Conservation (phyloP, 164 flowering plant species). For the Litsea cubeba region DNA sequence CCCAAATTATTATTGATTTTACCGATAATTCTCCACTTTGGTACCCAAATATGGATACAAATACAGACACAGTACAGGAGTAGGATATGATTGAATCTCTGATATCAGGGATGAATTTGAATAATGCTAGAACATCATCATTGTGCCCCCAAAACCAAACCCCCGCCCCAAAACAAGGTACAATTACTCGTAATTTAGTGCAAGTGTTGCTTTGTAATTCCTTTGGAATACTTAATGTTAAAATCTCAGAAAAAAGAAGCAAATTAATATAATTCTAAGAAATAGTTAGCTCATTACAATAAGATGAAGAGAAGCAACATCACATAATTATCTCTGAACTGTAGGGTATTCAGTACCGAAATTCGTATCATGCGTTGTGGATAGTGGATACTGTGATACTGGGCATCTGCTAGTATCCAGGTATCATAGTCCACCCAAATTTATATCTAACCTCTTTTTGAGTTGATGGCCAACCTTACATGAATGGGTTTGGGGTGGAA, state of each 20-base stretch:
- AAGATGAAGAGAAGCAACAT: background rate
- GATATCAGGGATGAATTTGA: too few species aligned
- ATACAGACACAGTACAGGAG: too few species aligned
- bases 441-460: background rate
- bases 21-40: too few species aligned
- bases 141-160: too few species aligned
- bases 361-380: background rate
- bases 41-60: too few species aligned
- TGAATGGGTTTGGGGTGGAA: background rate
- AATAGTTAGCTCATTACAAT: background rate
- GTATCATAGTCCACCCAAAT: background rate
- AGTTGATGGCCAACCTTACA: background rate
- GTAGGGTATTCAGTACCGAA: background rate
- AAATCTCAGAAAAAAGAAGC: too few species aligned
- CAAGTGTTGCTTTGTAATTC: background rate
- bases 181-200: background rate
- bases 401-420: background rate
- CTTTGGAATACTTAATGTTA: background rate
- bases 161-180: too few species aligned
- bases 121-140: too few species aligned
- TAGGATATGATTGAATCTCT: too few species aligned
- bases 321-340: too few species aligned
- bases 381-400: background rate
- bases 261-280: background rate
- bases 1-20: too few species aligned